Percentiles rank a stretch among this genome's conserved stretches.
Evolutionary conservation across 805 yeast species (phyloP).

Genomic region (Torulaspora indica): DNA sequence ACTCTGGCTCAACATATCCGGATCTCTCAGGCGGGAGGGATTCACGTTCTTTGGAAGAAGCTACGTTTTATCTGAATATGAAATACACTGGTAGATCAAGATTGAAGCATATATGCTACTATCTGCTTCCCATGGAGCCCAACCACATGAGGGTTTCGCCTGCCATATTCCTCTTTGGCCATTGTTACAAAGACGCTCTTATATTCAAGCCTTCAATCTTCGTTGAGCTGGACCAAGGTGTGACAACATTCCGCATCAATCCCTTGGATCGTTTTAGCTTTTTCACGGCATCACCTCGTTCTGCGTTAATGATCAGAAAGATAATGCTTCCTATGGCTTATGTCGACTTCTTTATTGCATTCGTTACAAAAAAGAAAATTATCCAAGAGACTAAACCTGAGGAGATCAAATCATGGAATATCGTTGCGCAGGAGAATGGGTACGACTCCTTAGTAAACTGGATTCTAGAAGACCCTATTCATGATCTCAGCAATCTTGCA

Average conservation of each 20-base stretch:
- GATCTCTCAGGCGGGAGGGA: slow-evolving; percentile 5
- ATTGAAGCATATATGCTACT: slow-evolving; percentile 23
- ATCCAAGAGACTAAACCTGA: slow-evolving; percentile 9
- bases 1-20: slow-evolving; percentile 1
- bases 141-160: slow-evolving; percentile 13
- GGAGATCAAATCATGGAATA: slow-evolving; percentile 22
- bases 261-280: slow-evolving; percentile 36
- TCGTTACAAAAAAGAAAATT: slow-evolving; percentile 16
- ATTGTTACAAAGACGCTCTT: slow-evolving; percentile 8
- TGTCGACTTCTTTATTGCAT: slow-evolving; percentile 20
- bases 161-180: slow-evolving; percentile 9
- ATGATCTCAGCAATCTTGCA: slow-evolving; percentile 13
- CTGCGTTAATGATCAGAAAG: slow-evolving; percentile 83
- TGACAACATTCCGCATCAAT: slow-evolving; percentile 25
- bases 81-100: slow-evolving; percentile 18
- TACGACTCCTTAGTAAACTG: slow-evolving; percentile 14
- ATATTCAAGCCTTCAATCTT: slow-evolving; percentile 25
- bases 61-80: slow-evolving; percentile 11
- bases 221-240: slow-evolving; percentile 18
- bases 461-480: slow-evolving; percentile 16
- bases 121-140: slow-evolving; percentile 20
- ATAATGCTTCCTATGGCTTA: slow-evolving; percentile 21
- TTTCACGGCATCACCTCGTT: slow-evolving; percentile 78
- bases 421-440: slow-evolving; percentile 17
- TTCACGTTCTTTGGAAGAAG: slow-evolving; percentile 15